Conservation (phyloP, 1,284 basidiomycete genomes). For the Salmacisia buchloeana region DNA sequence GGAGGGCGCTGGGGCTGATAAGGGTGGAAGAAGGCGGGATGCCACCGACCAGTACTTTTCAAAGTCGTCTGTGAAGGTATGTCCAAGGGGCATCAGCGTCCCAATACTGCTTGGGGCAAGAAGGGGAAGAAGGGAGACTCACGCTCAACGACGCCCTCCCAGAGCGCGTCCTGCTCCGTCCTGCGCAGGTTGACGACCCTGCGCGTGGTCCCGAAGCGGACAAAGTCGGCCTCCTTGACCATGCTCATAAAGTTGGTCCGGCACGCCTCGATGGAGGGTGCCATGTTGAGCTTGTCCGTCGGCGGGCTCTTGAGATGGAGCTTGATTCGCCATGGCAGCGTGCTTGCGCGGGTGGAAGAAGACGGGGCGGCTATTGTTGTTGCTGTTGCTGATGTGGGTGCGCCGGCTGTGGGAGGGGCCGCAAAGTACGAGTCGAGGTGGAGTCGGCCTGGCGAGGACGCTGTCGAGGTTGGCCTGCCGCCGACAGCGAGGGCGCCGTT, state of each 20-base stretch:
- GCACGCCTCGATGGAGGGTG: slow-evolving; percentile 23
- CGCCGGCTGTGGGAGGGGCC: neutral
- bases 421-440: slow-evolving; percentile 5
- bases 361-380: neutral
- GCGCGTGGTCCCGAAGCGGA: slow-evolving; percentile 38
- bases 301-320: slow-evolving; percentile 33
- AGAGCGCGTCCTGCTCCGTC: slow-evolving; percentile 38
- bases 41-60: slow-evolving; percentile 90
- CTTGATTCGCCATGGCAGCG: slow-evolving; percentile 30
- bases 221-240: slow-evolving; percentile 46
- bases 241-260: slow-evolving; percentile 39
- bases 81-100: neutral
- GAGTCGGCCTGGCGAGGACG: neutral
- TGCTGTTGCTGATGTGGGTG: neutral
- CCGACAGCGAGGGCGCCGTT: slow-evolving; percentile 17
- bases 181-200: slow-evolving; percentile 34
- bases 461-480: slow-evolving; percentile 4
- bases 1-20: neutral
- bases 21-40: slow-evolving; percentile 63
- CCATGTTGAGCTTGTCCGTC: slow-evolving; percentile 25
- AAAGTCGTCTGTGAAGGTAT: slow-evolving; percentile 67
- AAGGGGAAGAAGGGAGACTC: slow-evolving; percentile 6
- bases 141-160: slow-evolving; percentile 30
- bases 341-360: neutral
- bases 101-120: neutral